phyloP scores from a whole-genome alignment of 305 asterid species.

The Plantago coronopus region DNA sequence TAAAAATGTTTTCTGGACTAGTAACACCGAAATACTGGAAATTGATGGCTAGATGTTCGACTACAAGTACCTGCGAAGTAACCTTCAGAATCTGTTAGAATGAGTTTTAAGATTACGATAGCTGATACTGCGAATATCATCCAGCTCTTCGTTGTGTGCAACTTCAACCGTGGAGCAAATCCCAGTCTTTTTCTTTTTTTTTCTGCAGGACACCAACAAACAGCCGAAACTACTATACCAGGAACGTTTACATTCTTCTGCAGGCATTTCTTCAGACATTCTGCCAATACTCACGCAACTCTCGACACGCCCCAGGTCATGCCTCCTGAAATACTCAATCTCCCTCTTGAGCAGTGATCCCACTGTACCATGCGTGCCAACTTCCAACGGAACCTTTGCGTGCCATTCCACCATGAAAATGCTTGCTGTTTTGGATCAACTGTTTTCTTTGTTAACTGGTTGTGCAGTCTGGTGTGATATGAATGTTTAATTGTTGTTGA shows the following conservation, averaged over 20 bases:
- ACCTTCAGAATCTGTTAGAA: background rate
- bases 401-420: conserved; percentile 26
- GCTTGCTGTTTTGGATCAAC: background rate
- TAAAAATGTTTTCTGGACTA: background rate
- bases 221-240: conserved; percentile 46
- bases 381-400: conserved; percentile 44
- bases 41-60: background rate
- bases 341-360: conserved; percentile 80
- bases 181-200: conserved; percentile 50
- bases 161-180: conserved; percentile 60
- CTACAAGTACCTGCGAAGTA: background rate
- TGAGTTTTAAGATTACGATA: conserved; percentile 50
- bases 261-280: conserved; percentile 20
- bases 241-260: conserved; percentile 26
- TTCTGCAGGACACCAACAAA: conserved; percentile 40
- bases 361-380: conserved; percentile 73
- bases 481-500: background rate
- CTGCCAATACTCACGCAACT: conserved; percentile 23
- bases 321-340: conserved; percentile 57
- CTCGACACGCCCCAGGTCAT: conserved; percentile 37
- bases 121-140: conserved; percentile 41
- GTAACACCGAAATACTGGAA: background rate
- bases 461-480: conserved; percentile 5
- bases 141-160: conserved; percentile 33
- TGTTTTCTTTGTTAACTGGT: background rate